Evolutionary conservation across 78 protist genomes (phyloP).

Genomic region (Isochrysis galbana): DNA sequence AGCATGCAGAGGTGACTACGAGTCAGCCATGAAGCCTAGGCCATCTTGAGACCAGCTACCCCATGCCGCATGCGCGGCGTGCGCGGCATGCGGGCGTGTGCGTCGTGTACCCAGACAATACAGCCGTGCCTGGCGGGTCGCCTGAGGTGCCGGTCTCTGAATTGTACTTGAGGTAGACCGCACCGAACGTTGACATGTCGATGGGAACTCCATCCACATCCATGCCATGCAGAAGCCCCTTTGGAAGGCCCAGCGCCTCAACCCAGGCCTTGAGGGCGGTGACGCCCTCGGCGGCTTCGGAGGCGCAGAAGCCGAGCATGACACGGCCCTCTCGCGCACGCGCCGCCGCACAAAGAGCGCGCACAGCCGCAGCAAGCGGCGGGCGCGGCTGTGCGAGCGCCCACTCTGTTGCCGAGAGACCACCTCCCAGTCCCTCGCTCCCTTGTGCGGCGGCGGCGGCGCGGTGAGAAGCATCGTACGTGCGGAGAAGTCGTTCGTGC

Average conservation of each 20-base stretch:
- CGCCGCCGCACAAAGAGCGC: neutral
- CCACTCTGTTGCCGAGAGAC: neutral
- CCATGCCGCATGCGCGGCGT: no score
- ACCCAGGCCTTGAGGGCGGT: slow-evolving; percentile 11
- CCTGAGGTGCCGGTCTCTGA: neutral
- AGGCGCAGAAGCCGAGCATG: slow-evolving; percentile 45
- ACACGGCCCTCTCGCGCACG: neutral
- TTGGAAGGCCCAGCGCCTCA: neutral
- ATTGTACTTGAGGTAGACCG: slow-evolving; percentile 16
- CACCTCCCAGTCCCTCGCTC: slow-evolving; percentile 42
- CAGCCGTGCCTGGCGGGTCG: neutral
- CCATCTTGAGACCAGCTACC: no score
- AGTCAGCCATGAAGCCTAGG: no score
- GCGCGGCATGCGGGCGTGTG: no score
- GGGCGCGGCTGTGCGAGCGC: neutral
- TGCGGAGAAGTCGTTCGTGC: neutral
- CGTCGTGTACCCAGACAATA: neutral
- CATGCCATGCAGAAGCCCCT: slow-evolving; percentile 39
- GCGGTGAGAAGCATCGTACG: neutral
- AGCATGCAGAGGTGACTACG: no score
- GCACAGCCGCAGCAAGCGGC: neutral
- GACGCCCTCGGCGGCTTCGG: slow-evolving; percentile 3
- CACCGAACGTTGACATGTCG: slow-evolving; percentile 32
- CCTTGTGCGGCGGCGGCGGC: neutral
- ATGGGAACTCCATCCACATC: slow-evolving; percentile 27